Percentiles rank a stretch among this genome's conserved stretches.
phyloP scores from a whole-genome alignment of 495 filamentous ascomycete species.

The Hypomontagnella monticulosa region DNA sequence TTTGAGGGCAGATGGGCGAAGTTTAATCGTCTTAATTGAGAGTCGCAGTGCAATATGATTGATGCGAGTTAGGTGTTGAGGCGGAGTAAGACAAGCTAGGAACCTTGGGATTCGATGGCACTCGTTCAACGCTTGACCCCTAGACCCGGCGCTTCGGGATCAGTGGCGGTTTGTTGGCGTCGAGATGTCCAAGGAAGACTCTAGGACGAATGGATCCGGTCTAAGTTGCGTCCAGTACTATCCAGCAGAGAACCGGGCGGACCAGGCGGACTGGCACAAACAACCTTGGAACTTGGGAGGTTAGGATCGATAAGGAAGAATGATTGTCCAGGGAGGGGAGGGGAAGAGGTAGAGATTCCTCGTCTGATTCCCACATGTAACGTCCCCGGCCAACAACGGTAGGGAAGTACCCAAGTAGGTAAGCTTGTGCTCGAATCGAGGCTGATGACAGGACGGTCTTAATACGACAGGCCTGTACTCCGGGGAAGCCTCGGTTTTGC shows the following conservation, averaged over 20 bases:
- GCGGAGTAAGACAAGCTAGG: constrained; percentile 29
- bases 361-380: constrained; percentile 40
- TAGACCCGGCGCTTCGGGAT: constrained; percentile 18
- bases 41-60: constrained; percentile 7
- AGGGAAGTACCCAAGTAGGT: constrained; percentile 25
- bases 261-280: constrained; percentile 4
- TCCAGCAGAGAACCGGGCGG: neutral
- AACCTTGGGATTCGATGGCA: constrained; percentile 22
- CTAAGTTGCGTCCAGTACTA: constrained; percentile 17
- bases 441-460: constrained; percentile 27
- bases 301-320: constrained; percentile 30
- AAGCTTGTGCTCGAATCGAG: constrained; percentile 31
- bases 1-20: constrained; percentile 13
- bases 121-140: constrained; percentile 15
- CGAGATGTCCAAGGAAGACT: neutral
- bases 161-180: constrained; percentile 9
- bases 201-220: constrained; percentile 9
- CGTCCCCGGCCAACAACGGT: constrained; percentile 30
- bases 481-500: constrained; percentile 34
- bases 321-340: constrained; percentile 28
- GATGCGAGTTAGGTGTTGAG: constrained; percentile 17
- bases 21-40: constrained; percentile 5
- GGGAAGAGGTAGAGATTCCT: constrained; percentile 23
- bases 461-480: constrained; percentile 23
- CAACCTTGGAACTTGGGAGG: constrained; percentile 1